These are phyloP conservation scores for Theileria sp. DNA, from an alignment of 169 alveolate genomes.

Conservation along the genomic window DNA sequence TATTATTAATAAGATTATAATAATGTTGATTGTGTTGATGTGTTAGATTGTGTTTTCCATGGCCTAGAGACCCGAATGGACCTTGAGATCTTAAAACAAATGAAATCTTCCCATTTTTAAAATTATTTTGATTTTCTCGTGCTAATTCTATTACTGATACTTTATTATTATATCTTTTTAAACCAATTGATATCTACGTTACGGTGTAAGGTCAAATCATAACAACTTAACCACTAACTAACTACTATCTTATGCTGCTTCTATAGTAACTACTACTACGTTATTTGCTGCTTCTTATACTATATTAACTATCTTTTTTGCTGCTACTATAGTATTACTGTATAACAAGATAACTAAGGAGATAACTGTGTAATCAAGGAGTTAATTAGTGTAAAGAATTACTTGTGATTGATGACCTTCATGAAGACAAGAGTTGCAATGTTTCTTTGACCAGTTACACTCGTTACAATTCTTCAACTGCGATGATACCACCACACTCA, in stretches of 20 bases:
- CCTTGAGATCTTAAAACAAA: slow-evolving; percentile 48
- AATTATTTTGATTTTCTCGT: slow-evolving; percentile 13
- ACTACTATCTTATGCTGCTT: background rate
- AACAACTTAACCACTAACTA: background rate
- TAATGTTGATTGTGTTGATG: background rate
- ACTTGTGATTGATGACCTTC: slow-evolving; percentile 26
- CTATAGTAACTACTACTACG: too few relatives aligned
- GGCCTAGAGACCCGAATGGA: slow-evolving; percentile 49
- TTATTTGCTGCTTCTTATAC: too few relatives aligned
- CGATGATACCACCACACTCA: background rate
- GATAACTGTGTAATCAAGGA: too few relatives aligned
- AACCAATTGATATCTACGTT: slow-evolving; percentile 23
- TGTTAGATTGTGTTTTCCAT: background rate
- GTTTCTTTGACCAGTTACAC: background rate
- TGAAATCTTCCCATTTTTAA: slow-evolving; percentile 47
- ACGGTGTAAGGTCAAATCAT: background rate
- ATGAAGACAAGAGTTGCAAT: slow-evolving; percentile 9
- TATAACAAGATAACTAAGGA: too few relatives aligned
- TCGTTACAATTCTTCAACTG: background rate
- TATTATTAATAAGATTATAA: too few relatives aligned
- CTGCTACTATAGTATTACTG: too few relatives aligned
- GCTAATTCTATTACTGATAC: slow-evolving; percentile 47
- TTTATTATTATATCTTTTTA: slow-evolving; percentile 11
- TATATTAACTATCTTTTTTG: too few relatives aligned
- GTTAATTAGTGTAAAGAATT: too few relatives aligned